Base-by-base conservation (phyloP, 805 yeast genomes). In the Teunomyces stri region DNA sequence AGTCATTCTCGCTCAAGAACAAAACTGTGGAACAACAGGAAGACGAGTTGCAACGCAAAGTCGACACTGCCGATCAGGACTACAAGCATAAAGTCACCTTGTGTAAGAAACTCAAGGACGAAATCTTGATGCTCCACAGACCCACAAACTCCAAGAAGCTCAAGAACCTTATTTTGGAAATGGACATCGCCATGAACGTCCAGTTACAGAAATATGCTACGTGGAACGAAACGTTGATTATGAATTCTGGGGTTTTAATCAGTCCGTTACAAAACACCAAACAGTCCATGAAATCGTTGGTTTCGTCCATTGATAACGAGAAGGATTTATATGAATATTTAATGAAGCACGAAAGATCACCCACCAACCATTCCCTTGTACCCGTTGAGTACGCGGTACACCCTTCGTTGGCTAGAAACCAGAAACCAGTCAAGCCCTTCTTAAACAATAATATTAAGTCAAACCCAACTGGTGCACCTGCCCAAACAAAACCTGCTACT, bases 171-270 rank as follows among this genome's bases (percentile, higher is more conserved):
- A 83, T 90, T 47, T 72, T 91, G 52, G 97, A 92, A 65, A 77
- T 89, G 61, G 98, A 94, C 65, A 82, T 89, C 42, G 98, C 97
- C 7, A 72, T 92, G 75, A 81, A 89, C 51, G 81, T 91, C 44
- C 97, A 92, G 66, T 72, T 94, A 47, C 92, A 88, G 57, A 89
- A 90, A 61, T 92, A 85, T 64, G 85, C 97, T 3, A 87, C 92
- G 27, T 86, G 89, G 76, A 80, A 84, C 44, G 98, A 92, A 67
- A 87, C 89, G 16, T 75, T 87, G 47, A 77, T 88, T 13, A 78
- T 94, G 69, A 90, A 91, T 59, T 77, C 87, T 15, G 98, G 97
- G 22, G 86, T 90, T 35, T 81, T 87, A 50, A 76, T 94, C 4
- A 72, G 86, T 42, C 98, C 98, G 2, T 69, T 92, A 42, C 71